Evolutionary conservation across 257 asterid species (phyloP).

Genomic region (Nicotiana tomentosiformis): DNA sequence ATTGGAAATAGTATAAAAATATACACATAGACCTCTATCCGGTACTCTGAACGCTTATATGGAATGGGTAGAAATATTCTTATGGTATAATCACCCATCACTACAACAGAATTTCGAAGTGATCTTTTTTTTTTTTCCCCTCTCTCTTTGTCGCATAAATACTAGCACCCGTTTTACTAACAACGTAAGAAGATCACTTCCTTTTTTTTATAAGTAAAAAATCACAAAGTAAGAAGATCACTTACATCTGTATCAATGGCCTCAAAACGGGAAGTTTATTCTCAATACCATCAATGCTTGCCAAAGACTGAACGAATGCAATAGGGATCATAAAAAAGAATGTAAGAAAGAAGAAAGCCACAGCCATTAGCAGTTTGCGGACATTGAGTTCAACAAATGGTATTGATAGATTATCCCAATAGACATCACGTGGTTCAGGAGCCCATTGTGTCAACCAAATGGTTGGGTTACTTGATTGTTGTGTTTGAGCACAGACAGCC

Average conservation of each 20-base stretch:
- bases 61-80: neutral
- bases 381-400: constrained; percentile 23
- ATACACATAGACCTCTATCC: neutral
- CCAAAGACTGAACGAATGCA: constrained; percentile 18
- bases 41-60: neutral
- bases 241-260: constrained; percentile 17
- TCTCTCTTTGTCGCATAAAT: neutral
- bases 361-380: constrained; percentile 19
- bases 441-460: constrained; percentile 25
- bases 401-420: constrained; percentile 21
- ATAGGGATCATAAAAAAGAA: constrained; percentile 21
- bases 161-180: neutral
- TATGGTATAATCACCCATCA: neutral
- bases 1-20: neutral
- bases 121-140: neutral
- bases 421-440: constrained; percentile 24
- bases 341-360: constrained; percentile 19
- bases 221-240: neutral
- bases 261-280: constrained; percentile 17
- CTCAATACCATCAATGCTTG: constrained; percentile 20
- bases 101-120: neutral
- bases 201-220: neutral
- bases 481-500: constrained; percentile 91
- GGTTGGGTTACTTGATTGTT: constrained; percentile 39
- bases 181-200: neutral